Conservation (phyloP, 148 eudicot species). For the Polygonum aviculare region DNA sequence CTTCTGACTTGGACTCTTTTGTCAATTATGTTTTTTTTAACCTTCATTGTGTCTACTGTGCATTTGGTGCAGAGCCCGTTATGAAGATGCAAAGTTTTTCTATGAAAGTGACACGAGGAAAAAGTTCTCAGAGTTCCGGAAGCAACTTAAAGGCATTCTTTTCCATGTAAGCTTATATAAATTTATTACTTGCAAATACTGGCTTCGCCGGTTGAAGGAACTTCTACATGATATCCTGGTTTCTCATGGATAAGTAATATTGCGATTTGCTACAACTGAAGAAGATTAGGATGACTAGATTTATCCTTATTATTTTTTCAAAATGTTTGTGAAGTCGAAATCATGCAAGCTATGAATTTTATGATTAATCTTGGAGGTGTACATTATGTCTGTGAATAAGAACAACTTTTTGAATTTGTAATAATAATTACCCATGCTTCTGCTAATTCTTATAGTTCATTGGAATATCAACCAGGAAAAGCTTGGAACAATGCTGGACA, state of each 20-base stretch:
- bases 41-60: background rate
- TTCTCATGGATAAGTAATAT: background rate
- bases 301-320: background rate
- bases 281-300: background rate
- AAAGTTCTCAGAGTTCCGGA: slow-evolving; percentile 68
- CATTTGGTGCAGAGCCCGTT: slow-evolving; percentile 66
- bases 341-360: background rate
- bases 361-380: background rate
- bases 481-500: slow-evolving; percentile 96
- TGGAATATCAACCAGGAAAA: slow-evolving; percentile 57
- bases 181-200: background rate
- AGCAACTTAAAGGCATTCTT: slow-evolving; percentile 83
- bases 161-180: slow-evolving; percentile 64
- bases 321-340: background rate
- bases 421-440: background rate
- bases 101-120: slow-evolving; percentile 79
- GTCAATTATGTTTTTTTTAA: background rate
- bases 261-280: background rate
- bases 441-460: background rate
- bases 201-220: background rate
- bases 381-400: background rate
- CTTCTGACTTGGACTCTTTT: background rate
- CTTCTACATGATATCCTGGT: background rate
- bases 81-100: slow-evolving; percentile 99
- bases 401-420: background rate